Percentiles rank a stretch among this genome's conserved stretches.
These are phyloP conservation scores for Termitomyces sp. DNA, from an alignment of 768 basidiomycete species.

Conservation along the genomic window DNA sequence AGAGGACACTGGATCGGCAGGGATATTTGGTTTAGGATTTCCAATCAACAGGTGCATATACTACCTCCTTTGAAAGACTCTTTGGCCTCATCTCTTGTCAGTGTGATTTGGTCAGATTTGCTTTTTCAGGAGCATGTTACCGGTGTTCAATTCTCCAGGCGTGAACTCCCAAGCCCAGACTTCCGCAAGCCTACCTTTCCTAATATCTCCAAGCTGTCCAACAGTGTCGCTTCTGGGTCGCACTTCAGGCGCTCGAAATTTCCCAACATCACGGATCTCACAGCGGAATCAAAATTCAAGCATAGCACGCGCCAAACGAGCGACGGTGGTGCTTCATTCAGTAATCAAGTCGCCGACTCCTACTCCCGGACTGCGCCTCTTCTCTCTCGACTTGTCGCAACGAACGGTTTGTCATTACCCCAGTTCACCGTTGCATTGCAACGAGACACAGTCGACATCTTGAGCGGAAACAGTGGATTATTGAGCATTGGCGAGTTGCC, in stretches of 20 bases:
- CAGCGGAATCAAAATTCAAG: background rate
- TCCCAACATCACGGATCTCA: constrained; percentile 3
- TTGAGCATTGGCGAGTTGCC: constrained; percentile 69
- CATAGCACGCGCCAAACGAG: constrained; percentile 14
- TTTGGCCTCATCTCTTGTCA: constrained; percentile 16
- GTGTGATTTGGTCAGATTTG: constrained; percentile 43
- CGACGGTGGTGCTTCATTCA: constrained; percentile 4
- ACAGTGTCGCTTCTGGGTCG: background rate
- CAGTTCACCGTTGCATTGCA: constrained; percentile 63
- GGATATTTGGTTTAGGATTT: constrained; percentile 76
- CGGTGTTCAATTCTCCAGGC: background rate
- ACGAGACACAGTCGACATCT: constrained; percentile 62
- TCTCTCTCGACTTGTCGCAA: constrained; percentile 41
- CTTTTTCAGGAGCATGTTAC: constrained; percentile 21
- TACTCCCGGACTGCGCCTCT: constrained; percentile 42
- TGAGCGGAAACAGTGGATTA: constrained; percentile 64
- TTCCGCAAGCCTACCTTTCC: constrained; percentile 26
- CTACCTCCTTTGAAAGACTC: background rate
- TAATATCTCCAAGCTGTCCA: constrained; percentile 17
- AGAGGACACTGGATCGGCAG: constrained; percentile 49
- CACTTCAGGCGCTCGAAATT: constrained; percentile 8
- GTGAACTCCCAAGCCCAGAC: constrained; percentile 9
- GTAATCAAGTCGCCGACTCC: constrained; percentile 34
- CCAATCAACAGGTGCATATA: constrained; percentile 58
- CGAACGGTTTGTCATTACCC: constrained; percentile 33